phyloP scores from a whole-genome alignment of 2,329 filamentous ascomycete genomes.

The Metarhizium sp. region DNA sequence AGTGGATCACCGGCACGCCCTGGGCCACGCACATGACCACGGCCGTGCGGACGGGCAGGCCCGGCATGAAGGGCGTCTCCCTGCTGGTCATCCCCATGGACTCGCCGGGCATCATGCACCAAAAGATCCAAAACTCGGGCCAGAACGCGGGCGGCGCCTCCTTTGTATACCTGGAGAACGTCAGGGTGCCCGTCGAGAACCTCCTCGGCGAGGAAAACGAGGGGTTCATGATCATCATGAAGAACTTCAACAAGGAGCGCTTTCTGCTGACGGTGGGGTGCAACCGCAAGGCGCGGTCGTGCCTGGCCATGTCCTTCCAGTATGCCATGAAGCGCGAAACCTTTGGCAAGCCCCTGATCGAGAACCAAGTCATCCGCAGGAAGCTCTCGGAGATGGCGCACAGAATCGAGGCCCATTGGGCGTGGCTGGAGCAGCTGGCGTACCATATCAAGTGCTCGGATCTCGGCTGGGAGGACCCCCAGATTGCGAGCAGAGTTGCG shows the following conservation, averaged over 20 bases:
- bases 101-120: conserved; percentile 36
- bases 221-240: conserved; percentile 50
- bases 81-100: conserved; percentile 47
- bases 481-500: conserved; percentile 21
- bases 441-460: conserved; percentile 34
- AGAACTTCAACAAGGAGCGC: conserved; percentile 48
- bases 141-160: conserved; percentile 55
- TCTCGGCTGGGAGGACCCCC: conserved; percentile 20
- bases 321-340: conserved; percentile 45
- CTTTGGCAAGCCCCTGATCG: conserved; percentile 48
- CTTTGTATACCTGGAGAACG: conserved; percentile 46
- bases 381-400: conserved; percentile 52
- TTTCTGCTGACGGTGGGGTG: conserved; percentile 47
- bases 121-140: conserved; percentile 53
- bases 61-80: conserved; percentile 44
- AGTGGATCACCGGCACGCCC: conserved; percentile 57
- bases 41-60: conserved; percentile 48
- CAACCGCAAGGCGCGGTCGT: conserved; percentile 48
- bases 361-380: conserved; percentile 48
- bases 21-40: conserved; percentile 54
- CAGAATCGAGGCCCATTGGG: conserved; percentile 51
- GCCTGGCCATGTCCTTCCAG: conserved; percentile 40
- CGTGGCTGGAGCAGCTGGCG: conserved; percentile 52
- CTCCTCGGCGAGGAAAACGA: conserved; percentile 40
- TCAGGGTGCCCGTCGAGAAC: conserved; percentile 35